Base-by-base conservation (phyloP, 2,329 filamentous ascomycete genomes). In the Geosmithia flava region DNA sequence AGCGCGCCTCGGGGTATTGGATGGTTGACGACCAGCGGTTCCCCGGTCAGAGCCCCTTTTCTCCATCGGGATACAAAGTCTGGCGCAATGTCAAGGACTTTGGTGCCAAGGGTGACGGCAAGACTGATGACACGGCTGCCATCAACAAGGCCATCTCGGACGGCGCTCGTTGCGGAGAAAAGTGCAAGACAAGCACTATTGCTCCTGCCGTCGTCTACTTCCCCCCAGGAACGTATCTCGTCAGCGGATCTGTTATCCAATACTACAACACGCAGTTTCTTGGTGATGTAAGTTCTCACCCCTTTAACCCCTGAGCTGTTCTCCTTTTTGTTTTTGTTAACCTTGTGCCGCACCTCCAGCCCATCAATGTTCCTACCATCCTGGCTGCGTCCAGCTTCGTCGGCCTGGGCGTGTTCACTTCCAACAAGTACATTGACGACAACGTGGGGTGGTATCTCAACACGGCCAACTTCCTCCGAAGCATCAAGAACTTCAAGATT, bases 161-260 rank as follows among this genome's bases (percentile, higher is more conserved):
- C 29, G 51, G 86, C 20, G 70, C 73, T 56, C 83, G 89, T 42
- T 95, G 89, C 60, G 86, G 85, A 33, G 62, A 76, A 53, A 77
- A 78, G 53, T 95, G 89, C 59, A 83, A 89, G 59, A 91, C 87
- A 2, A 79, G 78, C 20, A 95, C 89, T 2, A 77, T 76, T 10
- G 77, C 79, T 2, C 88, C 88, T 0, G 88, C 86, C 19, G 69
- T 95, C 16, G 79, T 95, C 47, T 95, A 91, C 70, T 93, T 95
- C 69, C 88, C 87, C 19, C 72, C 85, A 7, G 88, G 88, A 53
- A 91, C 80, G 45, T 95, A 95, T 61, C 59, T 83, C 11, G 80
- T 95, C 55, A 85, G 78, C 62, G 74, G 72, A 56, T 85, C 88
- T 13, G 78, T 95, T 54, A 64, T 84, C 44, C 78, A 83, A 58